Base-by-base conservation (phyloP, 2,329 filamentous ascomycete genomes). In the Penicillium sp. region DNA sequence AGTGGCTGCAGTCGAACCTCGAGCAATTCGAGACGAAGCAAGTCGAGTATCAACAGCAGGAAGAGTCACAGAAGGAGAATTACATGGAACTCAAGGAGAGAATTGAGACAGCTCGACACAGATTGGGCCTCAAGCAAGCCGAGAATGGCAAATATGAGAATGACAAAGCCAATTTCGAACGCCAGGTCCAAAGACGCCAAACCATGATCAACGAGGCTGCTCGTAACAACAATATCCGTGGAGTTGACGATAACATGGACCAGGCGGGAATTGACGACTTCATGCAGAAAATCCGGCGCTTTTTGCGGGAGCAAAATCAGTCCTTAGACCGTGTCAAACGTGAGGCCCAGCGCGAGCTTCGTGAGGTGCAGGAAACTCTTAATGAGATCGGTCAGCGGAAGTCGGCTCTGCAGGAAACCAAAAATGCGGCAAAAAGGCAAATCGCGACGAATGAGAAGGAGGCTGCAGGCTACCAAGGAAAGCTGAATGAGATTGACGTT, bases 141-240 rank as follows among this genome's bases (percentile, higher is more conserved):
- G 78, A 83, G 64, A 75, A 77, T 75, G 94, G 94, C 47, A 91
- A 89, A 68, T 88, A 90, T 68, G 87, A 95, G 76, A 94, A 93
- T 2, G 90, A 97, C 73, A 93, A 94, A 79, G 89, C 91, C 64
- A 91, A 90, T 70, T 92, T 95, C 73, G 92, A 97, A 73, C 87
- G 90, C 4, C 91, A 97, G 67, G 75, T 97, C 3, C 82, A 87
- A 68, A 82, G 86, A 49, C 90, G 94, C 42, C 84, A 89, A 70
- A 83, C 85, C 10, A 85, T 96, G 75, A 88, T 97, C 59, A 92
- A 89, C 66, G 89, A 93, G 60, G 88, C 91, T 40, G 92, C 94
- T 17, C 84, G 87, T 50, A 84, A 83, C 28, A 91, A 97, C 76
- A 88, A 87, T 61, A 91, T 99, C 65, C 89, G 92, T 37, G 93